Base-by-base conservation (phyloP, 768 basidiomycete genomes). In the Pseudohyphozyma bogoriensis region DNA sequence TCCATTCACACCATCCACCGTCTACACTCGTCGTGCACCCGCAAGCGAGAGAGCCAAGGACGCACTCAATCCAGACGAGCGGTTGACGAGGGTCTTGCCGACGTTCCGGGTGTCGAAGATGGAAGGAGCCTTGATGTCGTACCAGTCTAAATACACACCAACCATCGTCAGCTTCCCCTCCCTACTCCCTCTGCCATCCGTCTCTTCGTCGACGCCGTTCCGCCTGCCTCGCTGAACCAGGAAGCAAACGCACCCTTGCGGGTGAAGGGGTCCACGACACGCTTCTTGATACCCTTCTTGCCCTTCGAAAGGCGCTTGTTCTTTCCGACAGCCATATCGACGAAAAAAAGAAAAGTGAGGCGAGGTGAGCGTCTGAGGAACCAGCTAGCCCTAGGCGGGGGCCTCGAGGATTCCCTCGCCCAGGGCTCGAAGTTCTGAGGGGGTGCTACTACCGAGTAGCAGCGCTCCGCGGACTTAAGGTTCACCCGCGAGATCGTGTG, bases 201-300 rank as follows among this genome's bases (percentile, higher is more conserved):
- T n/a, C n/a, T n/a, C n/a, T n/a, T n/a, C n/a, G n/a, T n/a, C n/a
- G n/a, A n/a, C n/a, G n/a, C n/a, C n/a, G n/a, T n/a, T n/a, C n/a
- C n/a, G n/a, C n/a, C 24, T 36, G 22, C 18, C 15, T 8, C 39
- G 28, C 24, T 9, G 32, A 26, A 32, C 16, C 2, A 35, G 12
- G 1, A 42, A 11, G n/a, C 16, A 16, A 32, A 70, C 78, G 62
- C 71, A 92, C 93, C 93, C 79, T 99, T 99, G 81, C 95, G 85
- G 68, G 93, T 85, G 86, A 99, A 95, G 67, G 95, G 91, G 82
- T 99, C 95, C 66, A 99, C 90, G 75, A 95, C 91, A 85, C 97
- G 95, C 81, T 97, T 99, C 90, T 99, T 99, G 81, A 96, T 85
- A 76, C 89, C 90, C 81, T 92, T 92, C 83, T 92, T 92, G 72